Evolutionary conservation across 2,329 filamentous ascomycete genomes (phyloP), one percentile per base, ranked within the genome.

Genomic region (Helminthosporium solani): DNA sequence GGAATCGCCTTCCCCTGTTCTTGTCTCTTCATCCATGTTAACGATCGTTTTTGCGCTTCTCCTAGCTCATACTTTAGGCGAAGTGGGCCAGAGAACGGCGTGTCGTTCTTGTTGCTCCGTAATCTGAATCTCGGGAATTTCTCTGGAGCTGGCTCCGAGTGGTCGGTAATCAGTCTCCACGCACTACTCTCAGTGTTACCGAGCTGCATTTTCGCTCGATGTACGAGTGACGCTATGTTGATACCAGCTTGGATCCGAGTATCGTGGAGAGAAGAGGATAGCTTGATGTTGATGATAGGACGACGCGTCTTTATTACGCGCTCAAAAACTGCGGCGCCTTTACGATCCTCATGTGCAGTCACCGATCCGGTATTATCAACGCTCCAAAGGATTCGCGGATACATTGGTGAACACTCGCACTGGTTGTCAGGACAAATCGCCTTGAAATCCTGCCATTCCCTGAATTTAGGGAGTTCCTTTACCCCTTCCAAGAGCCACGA

Each of bases 1-100:
- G 42, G 53, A 2, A 62, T 40, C 1, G 8, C 3, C n/a, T n/a
- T 39, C 0, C 64, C 63, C 2, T 31, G 12, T 57, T 87, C 84
- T 60, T 83, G 80, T 0, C 52, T 15, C 8, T 72, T 58, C 81
- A 85, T 85, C 84, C 84, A 87, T 0, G 64, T 52, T 2, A 87
- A 63, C 2, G 79, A 80, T 15, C 73, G 71, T 4, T 74, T 60
- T 50, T 87, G 84, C 25, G 81, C 77, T 0, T 68, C 64, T 5
- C 76, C 75, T 2, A 85, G 64, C 2, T 52, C n/a, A 44, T 61
- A 50, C 41, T 41, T 20, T 7, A 53, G 49, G 39, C 47, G 46
- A 75, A 76, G 15, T 60, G 58, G 16, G 63, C 66, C 16, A 70
- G 71, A 5, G 30, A 40, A 46, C 1, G 41, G 43, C 1, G 19